Evolutionary conservation across 1,139 yeast genomes (phyloP).

Genomic region (Saccharomyces hybrid): DNA sequence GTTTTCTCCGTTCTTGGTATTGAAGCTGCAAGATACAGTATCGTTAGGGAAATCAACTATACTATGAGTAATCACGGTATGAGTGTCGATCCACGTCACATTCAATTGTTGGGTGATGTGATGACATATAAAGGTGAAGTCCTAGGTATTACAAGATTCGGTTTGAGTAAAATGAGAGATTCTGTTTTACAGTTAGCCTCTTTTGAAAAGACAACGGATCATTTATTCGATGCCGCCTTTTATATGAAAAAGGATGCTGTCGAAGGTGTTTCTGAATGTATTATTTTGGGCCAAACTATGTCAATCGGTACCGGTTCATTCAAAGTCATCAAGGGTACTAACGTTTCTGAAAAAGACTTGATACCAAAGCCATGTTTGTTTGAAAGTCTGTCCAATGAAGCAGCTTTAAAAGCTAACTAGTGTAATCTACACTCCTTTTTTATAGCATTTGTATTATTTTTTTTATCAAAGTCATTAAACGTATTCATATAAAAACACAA

Average conservation of each 20-base stretch:
- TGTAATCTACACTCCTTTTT: not conserved
- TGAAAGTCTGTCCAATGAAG: constrained; percentile 42
- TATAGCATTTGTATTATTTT: not conserved
- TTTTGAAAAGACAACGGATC: constrained; percentile 97
- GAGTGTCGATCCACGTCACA: constrained; percentile 99
- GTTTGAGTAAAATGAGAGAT: constrained; percentile 97
- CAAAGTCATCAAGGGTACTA: constrained; percentile 62
- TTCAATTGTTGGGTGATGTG: constrained; percentile 93
- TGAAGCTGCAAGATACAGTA: constrained; percentile 93
- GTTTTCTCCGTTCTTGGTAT: constrained; percentile 87
- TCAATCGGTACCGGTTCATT: constrained; percentile 95
- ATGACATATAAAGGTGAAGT: constrained; percentile 99
- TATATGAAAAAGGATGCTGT: constrained; percentile 92
- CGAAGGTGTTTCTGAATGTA: constrained; percentile 97
- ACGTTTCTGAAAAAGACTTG: constrained; percentile 40
- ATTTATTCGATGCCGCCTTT: constrained; percentile 95
- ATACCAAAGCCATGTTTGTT: constrained; percentile 50
- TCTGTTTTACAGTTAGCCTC: constrained; percentile 94
- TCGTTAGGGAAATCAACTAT: constrained; percentile 88
- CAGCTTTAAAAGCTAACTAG: constrained; percentile 13
- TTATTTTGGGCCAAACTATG: constrained; percentile 96
- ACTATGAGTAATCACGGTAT: constrained; percentile 99
- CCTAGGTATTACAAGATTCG: constrained; percentile 94
- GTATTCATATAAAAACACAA: not conserved
- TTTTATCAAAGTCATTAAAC: not conserved